phyloP scores from a whole-genome alignment of 176 grass and related monocot genomes.

The Carex pumila region DNA sequence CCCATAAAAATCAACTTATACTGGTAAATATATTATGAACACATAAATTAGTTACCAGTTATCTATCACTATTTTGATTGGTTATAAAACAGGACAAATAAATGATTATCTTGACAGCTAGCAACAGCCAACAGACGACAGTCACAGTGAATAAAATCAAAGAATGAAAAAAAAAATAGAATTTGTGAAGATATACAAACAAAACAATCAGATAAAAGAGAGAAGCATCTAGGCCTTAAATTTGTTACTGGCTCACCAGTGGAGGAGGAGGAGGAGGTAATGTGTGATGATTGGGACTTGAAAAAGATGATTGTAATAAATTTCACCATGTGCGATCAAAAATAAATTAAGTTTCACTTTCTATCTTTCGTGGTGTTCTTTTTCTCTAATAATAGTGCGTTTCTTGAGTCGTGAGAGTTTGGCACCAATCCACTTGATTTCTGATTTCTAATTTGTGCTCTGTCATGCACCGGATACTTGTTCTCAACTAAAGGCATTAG shows the following conservation, averaged over 20 bases:
- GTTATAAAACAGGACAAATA: background rate
- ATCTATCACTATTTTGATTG: background rate
- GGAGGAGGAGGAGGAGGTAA: background rate
- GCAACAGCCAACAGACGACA: background rate
- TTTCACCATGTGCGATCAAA: background rate
- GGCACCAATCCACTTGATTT: background rate
- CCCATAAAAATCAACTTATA: background rate
- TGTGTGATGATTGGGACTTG: constrained; percentile 2
- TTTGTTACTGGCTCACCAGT: background rate
- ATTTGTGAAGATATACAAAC: background rate
- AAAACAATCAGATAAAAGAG: background rate
- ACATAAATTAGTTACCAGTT: background rate
- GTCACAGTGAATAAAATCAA: background rate
- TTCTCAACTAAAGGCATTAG: too few relatives aligned
- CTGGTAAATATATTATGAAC: background rate
- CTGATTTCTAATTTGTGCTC: background rate
- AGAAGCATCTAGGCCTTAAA: background rate
- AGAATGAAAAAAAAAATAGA: background rate
- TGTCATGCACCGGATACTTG: too few relatives aligned
- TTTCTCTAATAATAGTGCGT: background rate
- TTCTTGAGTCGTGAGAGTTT: background rate
- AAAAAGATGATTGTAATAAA: background rate
- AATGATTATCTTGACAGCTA: background rate
- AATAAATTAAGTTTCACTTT: background rate
- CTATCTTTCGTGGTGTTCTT: background rate